Base-by-base conservation (phyloP, 768 basidiomycete species). In the Steccherinum ochraceum region DNA sequence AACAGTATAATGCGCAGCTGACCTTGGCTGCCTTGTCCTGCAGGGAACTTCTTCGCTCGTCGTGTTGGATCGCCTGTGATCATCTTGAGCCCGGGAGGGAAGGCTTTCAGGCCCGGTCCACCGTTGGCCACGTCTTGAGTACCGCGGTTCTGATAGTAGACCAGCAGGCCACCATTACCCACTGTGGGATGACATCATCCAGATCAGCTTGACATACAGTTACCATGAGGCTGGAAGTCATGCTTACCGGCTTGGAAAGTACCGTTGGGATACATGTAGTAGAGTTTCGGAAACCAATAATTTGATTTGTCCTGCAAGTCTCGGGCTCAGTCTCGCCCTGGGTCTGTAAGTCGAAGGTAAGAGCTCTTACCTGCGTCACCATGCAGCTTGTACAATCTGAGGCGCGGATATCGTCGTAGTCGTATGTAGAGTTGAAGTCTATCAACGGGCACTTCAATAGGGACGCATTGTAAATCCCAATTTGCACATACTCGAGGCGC, bases 131-230 rank as follows among this genome's bases (percentile, higher is more conserved):
- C 57, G 46, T 73, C 73, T 1, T 62, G 68, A 45, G 65, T 53
- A 3, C 73, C 73, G 42, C 72, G 65, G 50, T 73, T 73, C 52
- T 71, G 67, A 49, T 75, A 75, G 50, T 75, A 75, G 2, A 73
- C 21, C 21, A 26, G 65, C 21, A 71, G 56, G 13, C 41, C 20
- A 24, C 41, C 45, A 35, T 39, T 35, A 16, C 30, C 30, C 7
- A 35, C 30, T 35, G 30, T 16, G 7, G 16, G 16, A 35, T 35
- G 30, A n/a, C n/a, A n/a, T n/a, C n/a, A n/a, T n/a, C n/a, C n/a
- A n/a, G n/a, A n/a, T n/a, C n/a, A n/a, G n/a, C n/a, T n/a, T n/a
- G n/a, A n/a, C n/a, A n/a, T n/a, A n/a, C n/a, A n/a, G n/a, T n/a
- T n/a, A n/a, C n/a, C n/a, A n/a, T n/a, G n/a, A n/a, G n/a, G n/a